Conservation (phyloP, 306 rosid genomes). For the Leucaena leucocephala region DNA sequence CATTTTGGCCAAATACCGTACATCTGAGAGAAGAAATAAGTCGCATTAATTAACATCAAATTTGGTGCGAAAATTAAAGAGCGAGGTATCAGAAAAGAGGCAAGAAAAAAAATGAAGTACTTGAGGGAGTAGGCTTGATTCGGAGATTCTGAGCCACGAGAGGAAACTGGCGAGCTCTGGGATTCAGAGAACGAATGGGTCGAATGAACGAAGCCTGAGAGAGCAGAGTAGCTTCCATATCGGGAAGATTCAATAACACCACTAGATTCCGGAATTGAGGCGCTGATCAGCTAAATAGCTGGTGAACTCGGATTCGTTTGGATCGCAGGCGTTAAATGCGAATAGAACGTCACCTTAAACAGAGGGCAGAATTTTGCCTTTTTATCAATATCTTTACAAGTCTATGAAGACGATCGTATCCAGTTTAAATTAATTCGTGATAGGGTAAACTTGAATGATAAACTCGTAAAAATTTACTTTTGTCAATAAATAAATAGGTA, state of each 20-base stretch:
- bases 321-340: too few species aligned
- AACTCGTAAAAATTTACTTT: too few species aligned
- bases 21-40: slow-evolving; percentile 25
- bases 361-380: too few species aligned
- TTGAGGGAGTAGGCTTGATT: neutral
- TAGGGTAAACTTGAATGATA: too few species aligned
- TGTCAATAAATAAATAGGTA: too few species aligned
- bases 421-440: too few species aligned
- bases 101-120: neutral
- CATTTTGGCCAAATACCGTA: slow-evolving; percentile 33
- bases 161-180: slow-evolving; percentile 32
- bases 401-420: too few species aligned
- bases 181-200: slow-evolving; percentile 23
- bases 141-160: neutral
- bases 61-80: neutral
- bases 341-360: too few species aligned
- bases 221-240: slow-evolving; percentile 41
- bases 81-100: neutral
- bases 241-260: neutral
- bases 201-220: slow-evolving; percentile 31
- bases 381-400: too few species aligned
- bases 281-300: neutral
- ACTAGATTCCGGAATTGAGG: neutral
- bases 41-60: neutral
- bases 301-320: neutral